Evolutionary conservation across 2,329 filamentous ascomycete genomes (phyloP), one percentile per base, ranked within the genome.

Genomic region (Cryphonectria naterciae): DNA sequence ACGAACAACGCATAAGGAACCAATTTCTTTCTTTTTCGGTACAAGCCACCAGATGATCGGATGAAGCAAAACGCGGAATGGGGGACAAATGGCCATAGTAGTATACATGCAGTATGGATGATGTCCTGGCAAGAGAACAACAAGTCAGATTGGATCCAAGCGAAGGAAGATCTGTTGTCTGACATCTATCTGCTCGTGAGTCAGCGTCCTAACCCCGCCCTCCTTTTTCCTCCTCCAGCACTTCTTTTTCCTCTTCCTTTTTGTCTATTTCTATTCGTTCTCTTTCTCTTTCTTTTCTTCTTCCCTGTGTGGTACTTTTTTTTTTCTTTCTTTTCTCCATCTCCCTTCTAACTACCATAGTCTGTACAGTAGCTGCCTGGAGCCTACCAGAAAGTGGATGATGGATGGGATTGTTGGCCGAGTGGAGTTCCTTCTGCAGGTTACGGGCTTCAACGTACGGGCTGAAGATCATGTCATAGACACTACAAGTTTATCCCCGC

Each of bases 371-470:
- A 49, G 19, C 7, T n/a, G 22, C 25, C 49, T 52, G 25, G 63
- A 65, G 17, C 19, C 41, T 25, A 64, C 37, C 8, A 35, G 28
- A 13, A n/a, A n/a, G 58, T 65, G 63, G 43, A 65, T 52, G 61
- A 25, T 25, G 41, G 39, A 58, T n/a, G 37, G 52, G n/a, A 58
- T 39, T 28, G 22, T 35, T 35, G 19, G 5, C 65, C 11, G n/a
- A 37, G 28, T 67, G n/a, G 35, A 28, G 37, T 25, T 17, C 61
- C 19, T 46, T 41, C 65, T 67, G 65, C 65, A 58, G 49, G 52
- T n/a, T n/a, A 17, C 52, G 65, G 65, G 65, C 65, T 67, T 67
- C 65, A 67, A 58, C 49, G n/a, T 58, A 58, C 65, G 65, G 65
- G 65, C 65, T 67, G 65, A 67, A 43, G 63, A 15, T 65, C 43